A percentile compares a stretch with the other conserved stretches of the same genome.
Evolutionary conservation across 768 basidiomycete species (phyloP).

Genomic region (Tulasnella sp.): DNA sequence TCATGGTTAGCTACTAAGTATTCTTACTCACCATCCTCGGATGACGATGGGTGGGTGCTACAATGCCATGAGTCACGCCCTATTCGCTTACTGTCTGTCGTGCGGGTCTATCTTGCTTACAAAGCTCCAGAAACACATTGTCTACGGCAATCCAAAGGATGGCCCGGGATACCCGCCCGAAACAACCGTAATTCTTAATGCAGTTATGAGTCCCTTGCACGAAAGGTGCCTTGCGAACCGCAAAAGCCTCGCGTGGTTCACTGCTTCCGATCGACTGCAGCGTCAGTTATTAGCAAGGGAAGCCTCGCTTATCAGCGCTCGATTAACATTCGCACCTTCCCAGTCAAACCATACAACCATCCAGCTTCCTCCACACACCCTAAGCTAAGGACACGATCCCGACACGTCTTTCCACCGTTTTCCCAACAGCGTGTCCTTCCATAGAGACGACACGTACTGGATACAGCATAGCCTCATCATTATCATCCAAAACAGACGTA

Average conservation of each 20-base stretch:
- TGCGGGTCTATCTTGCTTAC: too few species aligned
- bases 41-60: too few species aligned
- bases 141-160: too few species aligned
- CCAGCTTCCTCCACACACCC: background rate
- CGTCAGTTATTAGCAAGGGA: background rate
- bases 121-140: too few species aligned
- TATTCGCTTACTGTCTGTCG: too few species aligned
- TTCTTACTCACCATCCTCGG: too few species aligned
- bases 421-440: background rate
- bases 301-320: background rate
- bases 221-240: background rate
- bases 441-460: background rate
- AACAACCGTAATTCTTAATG: background rate
- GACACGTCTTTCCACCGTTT: background rate
- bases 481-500: background rate
- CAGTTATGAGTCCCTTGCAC: background rate
- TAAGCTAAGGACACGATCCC: background rate
- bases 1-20: too few species aligned
- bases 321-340: background rate
- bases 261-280: background rate
- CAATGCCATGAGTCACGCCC: too few species aligned
- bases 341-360: background rate
- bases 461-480: background rate
- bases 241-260: background rate
- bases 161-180: background rate